Percentiles rank a stretch among this genome's conserved stretches.
phyloP scores from a whole-genome alignment of 2,329 filamentous ascomycete species.

The Purpureocillium takamizusanense region DNA sequence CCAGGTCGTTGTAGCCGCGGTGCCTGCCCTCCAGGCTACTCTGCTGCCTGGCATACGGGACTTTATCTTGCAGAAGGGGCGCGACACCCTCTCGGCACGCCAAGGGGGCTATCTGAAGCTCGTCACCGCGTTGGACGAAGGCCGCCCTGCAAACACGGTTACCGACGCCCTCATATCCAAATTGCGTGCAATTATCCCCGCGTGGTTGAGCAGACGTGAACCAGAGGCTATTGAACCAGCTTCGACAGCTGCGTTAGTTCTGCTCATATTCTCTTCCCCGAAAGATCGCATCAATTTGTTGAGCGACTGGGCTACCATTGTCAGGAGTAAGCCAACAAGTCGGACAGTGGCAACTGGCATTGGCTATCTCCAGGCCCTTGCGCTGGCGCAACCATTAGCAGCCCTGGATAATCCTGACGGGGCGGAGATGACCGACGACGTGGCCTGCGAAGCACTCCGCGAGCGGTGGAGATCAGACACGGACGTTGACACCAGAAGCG shows the following conservation, averaged over 20 bases:
- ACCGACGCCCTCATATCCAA: conserved; percentile 13
- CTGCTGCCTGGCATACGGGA: conserved; percentile 15
- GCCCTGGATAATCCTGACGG: conserved; percentile 4
- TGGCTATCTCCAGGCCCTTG: conserved; percentile 45
- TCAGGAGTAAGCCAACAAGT: conserved; percentile 24
- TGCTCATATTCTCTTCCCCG: conserved; percentile 35
- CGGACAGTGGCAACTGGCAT: conserved; percentile 28
- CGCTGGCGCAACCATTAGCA: conserved; percentile 37
- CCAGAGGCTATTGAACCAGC: conserved; percentile 38
- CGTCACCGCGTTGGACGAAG: conserved; percentile 11
- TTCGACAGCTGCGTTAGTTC: conserved; percentile 39
- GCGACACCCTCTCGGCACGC: conserved; percentile 7
- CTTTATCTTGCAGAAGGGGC: conserved; percentile 8
- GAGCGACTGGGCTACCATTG: conserved; percentile 34
- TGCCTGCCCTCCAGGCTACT: conserved; percentile 36
- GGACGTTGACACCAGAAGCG: conserved; percentile 42
- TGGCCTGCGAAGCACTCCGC: conserved; percentile 36
- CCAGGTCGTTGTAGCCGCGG: conserved; percentile 44
- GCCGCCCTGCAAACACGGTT: not conserved
- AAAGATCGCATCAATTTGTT: conserved; percentile 30
- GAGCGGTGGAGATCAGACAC: conserved; percentile 43
- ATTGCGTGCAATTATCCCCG: conserved; percentile 24
- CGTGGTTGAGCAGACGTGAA: conserved; percentile 42
- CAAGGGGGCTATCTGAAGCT: conserved; percentile 11
- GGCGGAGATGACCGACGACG: conserved; percentile 10